Evolutionary conservation across 306 rosid species (phyloP), one percentile per base, ranked within the genome.

Genomic region (Potentilla sterilis): DNA sequence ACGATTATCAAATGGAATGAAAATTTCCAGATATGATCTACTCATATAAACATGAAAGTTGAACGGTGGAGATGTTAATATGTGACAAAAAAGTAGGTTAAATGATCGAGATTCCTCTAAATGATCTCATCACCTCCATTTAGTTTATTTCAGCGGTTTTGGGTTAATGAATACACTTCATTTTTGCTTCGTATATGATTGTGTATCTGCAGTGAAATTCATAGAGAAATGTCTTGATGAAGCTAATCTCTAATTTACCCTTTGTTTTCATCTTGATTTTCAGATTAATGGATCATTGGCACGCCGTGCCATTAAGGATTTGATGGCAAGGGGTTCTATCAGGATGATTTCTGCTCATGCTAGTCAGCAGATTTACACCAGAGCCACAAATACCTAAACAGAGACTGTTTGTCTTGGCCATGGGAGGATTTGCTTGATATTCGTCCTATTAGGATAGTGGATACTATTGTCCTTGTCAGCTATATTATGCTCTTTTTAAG

Each of bases 381-480:
- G 82, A 64, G 77, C 82, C 65, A 78, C 82, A 35, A 78, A 78
- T 48, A 78, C 82, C 55, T 78, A 41, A n/a, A n/a, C n/a, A 37
- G 38, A 62, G 34, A 42, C 6, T 32, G 42, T 62, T 12, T 34
- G n/a, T 62, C 21, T 21, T 9, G 14, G 37, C 15, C 41, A 34
- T 32, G 67, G 42, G 42, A 62, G 9, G 67, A 8, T 34, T 2
- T 13, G 67, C 67, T 32, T 61, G 32, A 62, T 62, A 62, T 62
- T 62, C 0, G 10, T 0, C 21, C 2, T 34, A 11, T 62, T 62
- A 62, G n/a, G n/a, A n/a, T n/a, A n/a, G n/a, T n/a, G 67, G 67
- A 62, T 32, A 15, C 42, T 62, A 6, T 62, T 6, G 67, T 32
- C 42, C 13, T 15, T 14, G 34, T 34, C 42, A 34, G 5, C n/a